Evolutionary conservation across 2,329 filamentous ascomycete species (phyloP), one percentile per base, ranked within the genome.

Genomic region (Decorospora gaudefroyi): DNA sequence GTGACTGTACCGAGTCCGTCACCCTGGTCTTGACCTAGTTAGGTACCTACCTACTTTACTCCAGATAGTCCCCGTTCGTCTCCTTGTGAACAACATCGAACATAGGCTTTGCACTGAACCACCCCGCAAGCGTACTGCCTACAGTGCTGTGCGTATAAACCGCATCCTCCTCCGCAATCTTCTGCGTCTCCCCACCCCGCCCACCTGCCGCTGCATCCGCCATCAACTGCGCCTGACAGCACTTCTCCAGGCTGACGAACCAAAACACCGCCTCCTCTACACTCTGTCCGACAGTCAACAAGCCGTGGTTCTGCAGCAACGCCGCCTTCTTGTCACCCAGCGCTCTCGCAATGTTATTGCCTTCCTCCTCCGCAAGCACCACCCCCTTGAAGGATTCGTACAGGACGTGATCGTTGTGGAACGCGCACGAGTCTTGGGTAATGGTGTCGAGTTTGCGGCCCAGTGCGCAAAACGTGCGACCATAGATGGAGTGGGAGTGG

Each of bases 51-150:
- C 17, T 23, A 27, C 34, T 13, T 56, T 67, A 77, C 47, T 75
- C 61, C 52, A 83, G 59, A 63, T 83, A 83, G 8, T 78, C 78
- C 2, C 78, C 79, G 15, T 72, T 72, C 2, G 77, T 80, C 70
- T 85, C 81, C 62, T 78, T 78, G 58, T 84, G 78, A 50, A 86
- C 80, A 27, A 88, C 70, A 72, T 88, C 85, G 71, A 90, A 90
- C 51, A 85, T 57, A 11, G 86, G 86, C 72, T 84, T 84, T 4
- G 83, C 86, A 57, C 78, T 83, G 62, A 90, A 90, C 76, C 80
- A 89, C 8, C 59, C 86, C 0, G 81, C 83, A 22, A 66, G 61
- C 11, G 79, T 75, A 0, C 74, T 79, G 0, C 87, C 87, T 3
- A 89, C 74, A 0, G 80, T 77, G 68, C 85, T 81, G 58, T 81